Base-by-base conservation (phyloP, 768 basidiomycete genomes). In the Neoboletus brunneissimus region DNA sequence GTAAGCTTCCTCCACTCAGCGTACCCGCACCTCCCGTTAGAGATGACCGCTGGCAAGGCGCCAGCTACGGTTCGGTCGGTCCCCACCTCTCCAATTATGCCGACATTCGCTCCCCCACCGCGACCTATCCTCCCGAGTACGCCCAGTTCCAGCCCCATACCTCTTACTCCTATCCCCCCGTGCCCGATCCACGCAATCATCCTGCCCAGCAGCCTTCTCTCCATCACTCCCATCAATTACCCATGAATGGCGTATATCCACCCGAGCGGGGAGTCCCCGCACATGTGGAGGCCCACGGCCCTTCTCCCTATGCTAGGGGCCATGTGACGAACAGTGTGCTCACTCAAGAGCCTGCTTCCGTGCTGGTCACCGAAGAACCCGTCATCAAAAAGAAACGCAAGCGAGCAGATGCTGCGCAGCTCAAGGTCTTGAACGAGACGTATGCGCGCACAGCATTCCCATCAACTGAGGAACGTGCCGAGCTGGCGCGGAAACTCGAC, bases 361-460 rank as follows among this genome's bases (percentile, higher is more conserved):
- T 73, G 64, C 63, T 73, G 67, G 72, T 78, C 37, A 68, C 76
- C 34, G 82, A 88, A 53, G 85, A 87, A 60, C 82, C 87, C n/a
- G 76, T 81, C 41, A 84, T 91, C 63, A 93, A 92, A 78, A 91
- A 91, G 78, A 92, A 92, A 73, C 82, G 90, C 71, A 90, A 89
- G 77, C 84, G 90, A 55, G 91, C 90, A 7, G 89, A 91, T 63
- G 86, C 88, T 15, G 79, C 80, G 40, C 91, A 93, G 64, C 76
- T 92, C 57, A 88, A 88, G 68, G 83, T 89, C 29, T 77, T 93
- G 68, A 92, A 91, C 67, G 87, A 88, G 67, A 86, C 85, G 0
- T 93, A 91, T 68, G 77, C 76, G 59, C 82, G 90, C 56, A 93
- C 91, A 3, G 89, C 91, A 18, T 93, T 93, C 64, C 91, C 91